Evolutionary conservation across 805 yeast species (phyloP).

Genomic region (Saccharomyces jurei): DNA sequence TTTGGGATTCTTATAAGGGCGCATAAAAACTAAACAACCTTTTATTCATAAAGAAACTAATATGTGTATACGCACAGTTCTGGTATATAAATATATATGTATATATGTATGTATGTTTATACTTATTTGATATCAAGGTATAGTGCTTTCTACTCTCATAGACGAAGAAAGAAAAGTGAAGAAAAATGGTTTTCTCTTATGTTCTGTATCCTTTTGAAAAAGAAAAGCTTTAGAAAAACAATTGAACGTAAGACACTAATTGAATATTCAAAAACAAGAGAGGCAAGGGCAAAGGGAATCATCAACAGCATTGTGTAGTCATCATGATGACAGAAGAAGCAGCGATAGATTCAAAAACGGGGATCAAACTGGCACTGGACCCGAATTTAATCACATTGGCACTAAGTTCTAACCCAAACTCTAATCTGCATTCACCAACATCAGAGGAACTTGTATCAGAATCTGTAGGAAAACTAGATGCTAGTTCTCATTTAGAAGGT

Average conservation of each 20-base stretch:
- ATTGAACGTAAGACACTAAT: too few species aligned
- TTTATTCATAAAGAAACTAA: not conserved
- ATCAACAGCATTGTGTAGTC: not conserved
- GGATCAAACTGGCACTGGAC: constrained; percentile 28
- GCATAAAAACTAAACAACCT: not conserved
- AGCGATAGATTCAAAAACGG: not conserved
- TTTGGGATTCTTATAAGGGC: constrained; percentile 19
- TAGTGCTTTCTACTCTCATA: not conserved
- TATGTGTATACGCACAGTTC: not conserved
- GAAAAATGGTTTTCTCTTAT: not conserved
- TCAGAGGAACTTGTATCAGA: not conserved
- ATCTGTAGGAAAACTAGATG: constrained; percentile 2
- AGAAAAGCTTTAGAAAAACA: not conserved
- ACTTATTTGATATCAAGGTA: not conserved
- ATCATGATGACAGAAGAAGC: not conserved
- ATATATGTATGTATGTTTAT: not conserved
- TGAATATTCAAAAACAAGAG: not conserved
- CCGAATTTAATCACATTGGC: constrained; percentile 27
- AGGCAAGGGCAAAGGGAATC: not conserved
- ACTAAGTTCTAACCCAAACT: constrained; percentile 1
- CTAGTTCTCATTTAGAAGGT: not conserved
- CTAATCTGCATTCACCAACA: not conserved
- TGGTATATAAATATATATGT: not conserved
- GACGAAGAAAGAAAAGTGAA: not conserved
- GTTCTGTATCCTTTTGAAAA: not conserved